Evolutionary conservation across 2,329 filamentous ascomycete genomes (phyloP).

Genomic region (Ascochyta lentis): DNA sequence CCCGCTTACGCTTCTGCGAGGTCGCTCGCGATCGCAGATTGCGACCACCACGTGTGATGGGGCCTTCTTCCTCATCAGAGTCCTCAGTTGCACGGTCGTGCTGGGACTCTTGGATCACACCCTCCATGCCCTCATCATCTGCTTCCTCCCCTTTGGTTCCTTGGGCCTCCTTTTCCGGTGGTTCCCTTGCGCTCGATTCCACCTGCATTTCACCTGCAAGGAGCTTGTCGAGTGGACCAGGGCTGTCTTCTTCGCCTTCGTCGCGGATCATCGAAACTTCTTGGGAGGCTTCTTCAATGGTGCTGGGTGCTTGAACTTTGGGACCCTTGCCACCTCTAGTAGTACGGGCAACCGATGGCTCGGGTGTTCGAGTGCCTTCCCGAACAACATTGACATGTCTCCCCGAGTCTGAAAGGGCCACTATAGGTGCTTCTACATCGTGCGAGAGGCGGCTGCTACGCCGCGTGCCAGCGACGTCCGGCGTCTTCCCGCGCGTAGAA

Average conservation of each 20-base stretch:
- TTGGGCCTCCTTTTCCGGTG: conserved; percentile 43
- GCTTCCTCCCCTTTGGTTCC: conserved; percentile 39
- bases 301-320: conserved; percentile 55
- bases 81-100: conserved; percentile 50
- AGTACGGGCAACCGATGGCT: conserved; percentile 53
- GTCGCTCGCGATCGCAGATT: conserved; percentile 40
- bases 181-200: conserved; percentile 41
- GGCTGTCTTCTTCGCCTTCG: conserved; percentile 34
- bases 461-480: conserved; percentile 50
- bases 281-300: conserved; percentile 62
- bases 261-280: conserved; percentile 52
- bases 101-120: conserved; percentile 53
- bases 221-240: conserved; percentile 41
- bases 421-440: conserved; percentile 62
- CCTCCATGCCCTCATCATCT: conserved; percentile 40
- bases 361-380: conserved; percentile 59
- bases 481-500: conserved; percentile 45
- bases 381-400: conserved; percentile 62
- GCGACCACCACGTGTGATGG: conserved; percentile 57
- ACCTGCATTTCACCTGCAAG: conserved; percentile 48
- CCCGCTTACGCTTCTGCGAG: conserved; percentile 48
- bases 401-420: conserved; percentile 66
- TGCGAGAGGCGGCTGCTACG: conserved; percentile 67
- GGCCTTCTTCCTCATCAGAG: conserved; percentile 64
- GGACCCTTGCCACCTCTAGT: conserved; percentile 56